phyloP scores from a whole-genome alignment of 2,329 filamentous ascomycete genomes.

The Exophiala bonariae region DNA sequence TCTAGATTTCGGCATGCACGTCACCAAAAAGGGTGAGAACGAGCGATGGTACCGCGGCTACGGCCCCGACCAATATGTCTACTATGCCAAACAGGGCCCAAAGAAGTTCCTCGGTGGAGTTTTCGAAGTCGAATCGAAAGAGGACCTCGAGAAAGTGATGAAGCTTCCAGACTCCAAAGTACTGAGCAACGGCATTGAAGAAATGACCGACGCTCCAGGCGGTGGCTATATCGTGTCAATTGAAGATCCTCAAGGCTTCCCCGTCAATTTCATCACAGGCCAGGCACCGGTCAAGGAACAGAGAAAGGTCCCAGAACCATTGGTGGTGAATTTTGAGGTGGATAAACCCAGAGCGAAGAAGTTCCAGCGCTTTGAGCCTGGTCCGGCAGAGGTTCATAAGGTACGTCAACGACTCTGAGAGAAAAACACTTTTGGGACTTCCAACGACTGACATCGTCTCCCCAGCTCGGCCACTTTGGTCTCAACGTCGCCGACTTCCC shows the following conservation, averaged over 20 bases:
- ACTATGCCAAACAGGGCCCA: constrained; percentile 41
- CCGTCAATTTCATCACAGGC: constrained; percentile 28
- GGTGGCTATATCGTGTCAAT: constrained; percentile 28
- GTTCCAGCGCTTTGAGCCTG: constrained; percentile 46
- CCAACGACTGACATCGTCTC: neutral
- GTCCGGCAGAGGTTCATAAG: constrained; percentile 51
- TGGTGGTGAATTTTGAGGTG: constrained; percentile 38
- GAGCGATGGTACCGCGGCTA: constrained; percentile 46
- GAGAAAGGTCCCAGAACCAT: constrained; percentile 28
- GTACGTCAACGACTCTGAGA: constrained; percentile 14
- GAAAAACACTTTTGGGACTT: neutral
- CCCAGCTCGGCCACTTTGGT: constrained; percentile 48
- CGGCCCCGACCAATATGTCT: constrained; percentile 45
- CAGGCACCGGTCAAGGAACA: constrained; percentile 24
- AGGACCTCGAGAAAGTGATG: constrained; percentile 42
- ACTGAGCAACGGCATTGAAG: constrained; percentile 25
- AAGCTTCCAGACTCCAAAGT: constrained; percentile 19
- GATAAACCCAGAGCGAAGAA: constrained; percentile 39
- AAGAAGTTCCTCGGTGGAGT: constrained; percentile 45
- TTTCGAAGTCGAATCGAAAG: constrained; percentile 43
- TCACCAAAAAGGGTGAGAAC: constrained; percentile 37
- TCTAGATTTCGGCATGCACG: constrained; percentile 45
- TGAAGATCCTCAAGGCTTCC: constrained; percentile 31
- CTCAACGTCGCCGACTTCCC: constrained; percentile 40
- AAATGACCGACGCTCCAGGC: constrained; percentile 28